Percentiles rank a stretch among this genome's conserved stretches.
phyloP scores from a whole-genome alignment of 2,329 filamentous ascomycete genomes.

The Talaromyces funiculosus region DNA sequence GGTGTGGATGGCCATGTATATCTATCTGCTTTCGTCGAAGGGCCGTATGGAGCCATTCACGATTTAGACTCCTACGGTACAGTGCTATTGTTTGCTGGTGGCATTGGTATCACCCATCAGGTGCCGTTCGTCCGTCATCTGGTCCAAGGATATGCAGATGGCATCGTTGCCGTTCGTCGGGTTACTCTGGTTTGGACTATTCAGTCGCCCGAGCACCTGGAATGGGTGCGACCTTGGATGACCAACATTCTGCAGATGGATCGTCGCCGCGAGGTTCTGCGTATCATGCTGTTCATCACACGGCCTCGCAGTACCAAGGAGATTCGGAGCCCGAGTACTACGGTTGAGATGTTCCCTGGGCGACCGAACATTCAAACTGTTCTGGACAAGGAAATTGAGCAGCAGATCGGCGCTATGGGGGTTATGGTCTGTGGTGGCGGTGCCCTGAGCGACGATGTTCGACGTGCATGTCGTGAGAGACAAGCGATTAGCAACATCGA shows the following conservation, averaged over 20 bases:
- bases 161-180: constrained; percentile 72
- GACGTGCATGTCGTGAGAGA: constrained; percentile 61
- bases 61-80: constrained; percentile 89
- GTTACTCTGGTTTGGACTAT: constrained; percentile 89
- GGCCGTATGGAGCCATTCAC: constrained; percentile 80
- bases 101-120: constrained; percentile 93
- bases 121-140: constrained; percentile 79
- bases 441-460: constrained; percentile 68
- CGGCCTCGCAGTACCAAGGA: constrained; percentile 77
- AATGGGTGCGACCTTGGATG: constrained; percentile 91
- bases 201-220: constrained; percentile 78
- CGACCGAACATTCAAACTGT: constrained; percentile 76
- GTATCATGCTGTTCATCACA: constrained; percentile 85
- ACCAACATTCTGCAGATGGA: constrained; percentile 71
- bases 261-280: constrained; percentile 72
- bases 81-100: constrained; percentile 81
- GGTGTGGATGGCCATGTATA: constrained; percentile 51
- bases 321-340: constrained; percentile 67
- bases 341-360: constrained; percentile 87
- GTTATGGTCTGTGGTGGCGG: constrained; percentile 77
- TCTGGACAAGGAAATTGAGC: constrained; percentile 73
- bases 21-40: constrained; percentile 73
- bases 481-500: constrained; percentile 60
- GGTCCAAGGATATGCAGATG: constrained; percentile 61
- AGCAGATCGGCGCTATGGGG: constrained; percentile 81